Base-by-base conservation (phyloP, 2,329 filamentous ascomycete species). In the Byssoonygena ceratinophila region DNA sequence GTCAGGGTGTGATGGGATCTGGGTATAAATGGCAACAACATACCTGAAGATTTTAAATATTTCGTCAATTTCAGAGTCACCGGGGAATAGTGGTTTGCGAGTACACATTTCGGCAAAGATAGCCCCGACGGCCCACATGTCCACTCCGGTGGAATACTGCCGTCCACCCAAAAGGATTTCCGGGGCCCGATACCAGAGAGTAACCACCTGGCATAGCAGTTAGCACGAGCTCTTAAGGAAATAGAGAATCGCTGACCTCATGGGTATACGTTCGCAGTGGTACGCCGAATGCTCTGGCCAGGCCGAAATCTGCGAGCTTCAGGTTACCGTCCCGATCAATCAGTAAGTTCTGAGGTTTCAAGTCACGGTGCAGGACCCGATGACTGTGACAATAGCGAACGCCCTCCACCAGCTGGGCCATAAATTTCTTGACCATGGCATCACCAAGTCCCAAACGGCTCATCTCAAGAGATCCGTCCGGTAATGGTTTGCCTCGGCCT, bases 21-120 rank as follows among this genome's bases (percentile, higher is more conserved):
- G 39, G 7, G 4, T 12, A 18, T 34, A 25, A 25, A 34, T 6
- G 3, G 20, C 7, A 12, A n/a, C 16, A 25, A 60, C 76, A 62
- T 74, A 88, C 87, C 83, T 81, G 82, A 95, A 95, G 66, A 84
- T 94, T 74, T 91, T 92, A 77, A 94, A 94, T 65, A 94, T 94
- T 70, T 94, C 87, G 64, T 94, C 87, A 70, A 94, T 94, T 66
- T 94, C 87, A 4, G 87, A 92, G 67, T 95, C 89, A 54, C 89
- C 89, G 11, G 89, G 88, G 75, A 95, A 95, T 40, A 95, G 76
- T 4, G 89, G 88, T 72, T 94, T 94, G 63, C 87, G 81, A 1
- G 89, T 95, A 71, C 87, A 94, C 90, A 95, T 95, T 71, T 95
- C 89, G 8, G 90, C 89, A 68, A 95, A 94, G 69, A 95, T 95